Conservation (phyloP, 495 filamentous ascomycete species). For the Daldinia decipiens region DNA sequence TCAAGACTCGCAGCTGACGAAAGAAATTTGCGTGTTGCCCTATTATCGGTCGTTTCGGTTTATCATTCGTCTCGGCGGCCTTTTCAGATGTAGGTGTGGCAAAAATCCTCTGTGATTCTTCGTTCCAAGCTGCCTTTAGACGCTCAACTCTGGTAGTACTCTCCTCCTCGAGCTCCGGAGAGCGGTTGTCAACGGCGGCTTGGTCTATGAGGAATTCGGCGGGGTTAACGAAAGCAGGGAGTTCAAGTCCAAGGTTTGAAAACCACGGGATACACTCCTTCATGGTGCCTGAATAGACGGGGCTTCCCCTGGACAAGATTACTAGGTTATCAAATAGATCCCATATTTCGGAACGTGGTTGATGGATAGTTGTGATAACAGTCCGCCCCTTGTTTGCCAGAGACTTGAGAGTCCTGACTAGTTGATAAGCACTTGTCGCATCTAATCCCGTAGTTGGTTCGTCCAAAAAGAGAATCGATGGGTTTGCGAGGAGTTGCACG, state of each 20-base stretch:
- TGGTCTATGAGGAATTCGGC: constrained; percentile 78
- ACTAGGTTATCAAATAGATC: constrained; percentile 74
- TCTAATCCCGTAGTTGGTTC: constrained; percentile 81
- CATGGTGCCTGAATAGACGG: constrained; percentile 70
- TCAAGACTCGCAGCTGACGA: constrained; percentile 70
- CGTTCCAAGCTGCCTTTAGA: constrained; percentile 65
- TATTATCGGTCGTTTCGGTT: constrained; percentile 27
- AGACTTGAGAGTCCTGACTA: constrained; percentile 72
- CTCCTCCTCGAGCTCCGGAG: constrained; percentile 65
- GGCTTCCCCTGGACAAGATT: constrained; percentile 68
- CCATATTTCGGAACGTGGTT: constrained; percentile 81
- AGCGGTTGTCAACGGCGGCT: constrained; percentile 74
- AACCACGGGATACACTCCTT: constrained; percentile 68
- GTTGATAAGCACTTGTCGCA: constrained; percentile 78
- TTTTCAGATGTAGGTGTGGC: constrained; percentile 14
- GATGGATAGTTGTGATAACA: constrained; percentile 76
- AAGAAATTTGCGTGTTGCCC: constrained; percentile 57
- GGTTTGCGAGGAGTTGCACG: constrained; percentile 78
- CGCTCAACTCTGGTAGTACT: constrained; percentile 65
- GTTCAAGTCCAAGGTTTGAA: constrained; percentile 59
- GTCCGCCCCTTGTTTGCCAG: constrained; percentile 74
- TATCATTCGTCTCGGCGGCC: constrained; percentile 2
- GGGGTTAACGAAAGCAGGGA: constrained; percentile 76
- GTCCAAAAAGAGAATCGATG: constrained; percentile 77
- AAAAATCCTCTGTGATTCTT: constrained; percentile 46